A percentile compares a stretch with the other conserved stretches of the same genome.
phyloP scores from a whole-genome alignment of 352 stramenopile genomes.

The Pythium chondricola region DNA sequence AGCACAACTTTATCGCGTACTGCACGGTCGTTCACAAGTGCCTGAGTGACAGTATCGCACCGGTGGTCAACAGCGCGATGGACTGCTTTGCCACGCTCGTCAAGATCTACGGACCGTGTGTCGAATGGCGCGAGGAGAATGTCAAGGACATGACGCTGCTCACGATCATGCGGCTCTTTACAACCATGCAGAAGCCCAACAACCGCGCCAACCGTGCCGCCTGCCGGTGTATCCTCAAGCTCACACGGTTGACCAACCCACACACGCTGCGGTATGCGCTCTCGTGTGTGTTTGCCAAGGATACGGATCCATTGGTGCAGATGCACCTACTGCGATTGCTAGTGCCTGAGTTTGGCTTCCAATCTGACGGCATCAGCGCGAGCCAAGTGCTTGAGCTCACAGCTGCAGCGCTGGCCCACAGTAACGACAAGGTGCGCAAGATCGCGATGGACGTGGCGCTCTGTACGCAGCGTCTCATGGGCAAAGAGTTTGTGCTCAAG shows the following conservation, averaged over 20 bases:
- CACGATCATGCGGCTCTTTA: slow-evolving; percentile 52
- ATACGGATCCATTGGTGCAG: slow-evolving; percentile 65
- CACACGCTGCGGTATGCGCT: slow-evolving; percentile 68
- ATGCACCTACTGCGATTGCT: slow-evolving; percentile 78
- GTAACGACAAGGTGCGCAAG: slow-evolving; percentile 71
- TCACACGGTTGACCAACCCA: slow-evolving; percentile 54
- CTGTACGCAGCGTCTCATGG: slow-evolving; percentile 67
- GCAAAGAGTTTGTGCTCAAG: slow-evolving; percentile 58
- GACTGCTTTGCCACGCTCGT: slow-evolving; percentile 61
- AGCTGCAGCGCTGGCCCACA: slow-evolving; percentile 37
- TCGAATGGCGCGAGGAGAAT: slow-evolving; percentile 63
- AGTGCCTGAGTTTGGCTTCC: slow-evolving; percentile 74
- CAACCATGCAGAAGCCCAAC: slow-evolving; percentile 74
- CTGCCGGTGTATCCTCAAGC: slow-evolving; percentile 70
- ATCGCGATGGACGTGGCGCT: slow-evolving; percentile 72
- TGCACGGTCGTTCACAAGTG: slow-evolving; percentile 51
- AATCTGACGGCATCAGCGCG: slow-evolving; percentile 56
- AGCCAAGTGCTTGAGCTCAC: slow-evolving; percentile 43
- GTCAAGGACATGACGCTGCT: slow-evolving; percentile 62
- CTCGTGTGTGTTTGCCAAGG: slow-evolving; percentile 64
- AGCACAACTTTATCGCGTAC: slow-evolving; percentile 62
- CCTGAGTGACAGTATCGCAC: slow-evolving; percentile 60
- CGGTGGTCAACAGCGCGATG: slow-evolving; percentile 68
- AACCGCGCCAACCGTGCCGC: slow-evolving; percentile 65
- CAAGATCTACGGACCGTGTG: slow-evolving; percentile 63